Evolutionary conservation across 2,329 filamentous ascomycete species (phyloP).

Genomic region (Fusarium oxysporum): DNA sequence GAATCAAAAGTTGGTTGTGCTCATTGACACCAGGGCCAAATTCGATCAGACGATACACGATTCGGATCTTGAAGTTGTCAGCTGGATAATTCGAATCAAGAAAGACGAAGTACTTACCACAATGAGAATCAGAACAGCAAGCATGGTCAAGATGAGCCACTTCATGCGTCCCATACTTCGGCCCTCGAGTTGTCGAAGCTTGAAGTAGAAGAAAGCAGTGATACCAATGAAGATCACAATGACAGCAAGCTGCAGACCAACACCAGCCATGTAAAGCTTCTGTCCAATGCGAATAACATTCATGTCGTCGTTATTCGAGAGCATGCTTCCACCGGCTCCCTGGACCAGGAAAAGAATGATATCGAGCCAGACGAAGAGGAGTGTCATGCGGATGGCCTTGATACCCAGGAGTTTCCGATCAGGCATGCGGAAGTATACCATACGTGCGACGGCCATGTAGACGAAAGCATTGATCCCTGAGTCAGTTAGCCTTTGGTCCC

Average conservation of each 20-base stretch:
- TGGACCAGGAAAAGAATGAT: constrained; percentile 61
- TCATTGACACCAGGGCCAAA: constrained; percentile 59
- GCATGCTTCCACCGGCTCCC: constrained; percentile 53
- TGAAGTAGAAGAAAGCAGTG: constrained; percentile 51
- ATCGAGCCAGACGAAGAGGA: constrained; percentile 61
- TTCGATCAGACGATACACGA: constrained; percentile 70
- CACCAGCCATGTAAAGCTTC: constrained; percentile 55
- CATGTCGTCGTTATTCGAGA: constrained; percentile 44
- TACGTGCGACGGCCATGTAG: constrained; percentile 58
- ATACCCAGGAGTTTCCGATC: constrained; percentile 52
- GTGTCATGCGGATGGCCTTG: constrained; percentile 53
- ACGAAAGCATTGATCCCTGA: constrained; percentile 58
- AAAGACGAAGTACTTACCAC: constrained; percentile 45
- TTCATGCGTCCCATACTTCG: constrained; percentile 47
- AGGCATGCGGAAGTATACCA: constrained; percentile 54
- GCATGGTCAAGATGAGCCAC: constrained; percentile 50
- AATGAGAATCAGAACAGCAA: constrained; percentile 51
- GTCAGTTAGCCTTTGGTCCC: background rate
- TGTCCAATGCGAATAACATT: constrained; percentile 50
- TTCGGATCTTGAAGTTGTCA: constrained; percentile 57
- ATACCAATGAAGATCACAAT: constrained; percentile 53
- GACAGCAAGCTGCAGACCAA: constrained; percentile 53
- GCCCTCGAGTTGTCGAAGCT: constrained; percentile 40
- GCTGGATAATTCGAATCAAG: background rate
- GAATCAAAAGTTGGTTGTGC: constrained; percentile 58